Evolutionary conservation across 768 basidiomycete species (phyloP), one percentile per base, ranked within the genome.

Genomic region (Dictyophora rubrovolvata): DNA sequence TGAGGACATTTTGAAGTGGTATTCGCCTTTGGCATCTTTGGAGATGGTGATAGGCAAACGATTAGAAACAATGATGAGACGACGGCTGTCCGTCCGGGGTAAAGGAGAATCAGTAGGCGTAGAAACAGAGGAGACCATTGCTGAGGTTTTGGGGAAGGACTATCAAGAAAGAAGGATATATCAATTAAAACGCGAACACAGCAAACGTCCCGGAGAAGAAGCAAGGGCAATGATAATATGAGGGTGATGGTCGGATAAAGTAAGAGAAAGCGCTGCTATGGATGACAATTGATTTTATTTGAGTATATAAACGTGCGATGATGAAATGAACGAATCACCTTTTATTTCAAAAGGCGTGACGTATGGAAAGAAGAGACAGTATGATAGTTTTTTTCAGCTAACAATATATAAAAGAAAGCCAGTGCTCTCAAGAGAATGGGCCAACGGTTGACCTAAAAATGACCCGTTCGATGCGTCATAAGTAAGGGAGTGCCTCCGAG

Each of bases 1-100:
- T 2, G 92, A 94, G 61, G 92, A 94, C 94, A 97, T 96, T 79
- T 95, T 89, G 83, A 96, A 98, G 77, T 94, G 90, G 73, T 94
- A 97, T 71, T 95, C 86, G 69, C 93, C 93, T 54, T 78, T 74
- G 14, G 81, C 85, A 81, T 97, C 94, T 75, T 93, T 95, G 71
- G 77, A 90, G 69, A 98, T 97, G 51, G 95, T 96, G 61, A 98
- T 82, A 20, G 95, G 95, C 60, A 98, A 85, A 56, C 95, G 84
- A 74, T 97, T 97, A 54, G 90, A 89, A 68, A 97, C 92, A 67
- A 97, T 91, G 73, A 97, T 87, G 78, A 97, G 86, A 65, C 92
- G 87, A 59, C 76, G 79, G 63, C 74, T 76, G 65, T 78, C 71
- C 65, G 70, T 73, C 65, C 73, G 67, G 63, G 75, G 69, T 79